Evolutionary conservation across 306 rosid species (phyloP).

Genomic region (Sophora flavescens): DNA sequence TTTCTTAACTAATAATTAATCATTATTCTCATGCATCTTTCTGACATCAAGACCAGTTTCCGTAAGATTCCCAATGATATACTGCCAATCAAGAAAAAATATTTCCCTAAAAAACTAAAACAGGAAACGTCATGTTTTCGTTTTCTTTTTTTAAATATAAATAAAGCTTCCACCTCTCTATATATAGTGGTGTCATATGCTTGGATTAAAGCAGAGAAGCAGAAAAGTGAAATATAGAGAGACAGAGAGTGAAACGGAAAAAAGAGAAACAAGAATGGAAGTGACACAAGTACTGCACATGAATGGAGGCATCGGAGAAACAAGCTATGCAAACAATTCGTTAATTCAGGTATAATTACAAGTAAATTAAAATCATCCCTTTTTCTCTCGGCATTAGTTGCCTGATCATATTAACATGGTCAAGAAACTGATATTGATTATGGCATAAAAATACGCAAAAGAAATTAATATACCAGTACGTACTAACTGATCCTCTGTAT

Average conservation of each 20-base stretch:
- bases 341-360: conserved; percentile 39
- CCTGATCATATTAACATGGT: background rate
- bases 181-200: background rate
- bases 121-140: background rate
- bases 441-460: no score
- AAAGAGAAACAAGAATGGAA: conserved; percentile 34
- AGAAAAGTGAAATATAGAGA: background rate
- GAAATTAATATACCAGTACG: background rate
- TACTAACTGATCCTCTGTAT: background rate
- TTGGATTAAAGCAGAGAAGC: background rate
- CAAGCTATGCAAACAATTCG: conserved; percentile 48
- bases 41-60: no score
- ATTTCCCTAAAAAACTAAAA: no score
- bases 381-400: background rate
- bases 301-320: conserved; percentile 52
- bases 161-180: conserved; percentile 4
- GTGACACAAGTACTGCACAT: conserved; percentile 42
- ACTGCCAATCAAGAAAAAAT: no score
- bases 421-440: no score
- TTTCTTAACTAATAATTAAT: no score
- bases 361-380: background rate
- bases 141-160: no score
- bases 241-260: background rate
- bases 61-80: no score
- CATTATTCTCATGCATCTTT: no score